These are phyloP conservation scores for Bruguiera parviflora DNA, from an alignment of 345 rosid species.

Conservation along the genomic window DNA sequence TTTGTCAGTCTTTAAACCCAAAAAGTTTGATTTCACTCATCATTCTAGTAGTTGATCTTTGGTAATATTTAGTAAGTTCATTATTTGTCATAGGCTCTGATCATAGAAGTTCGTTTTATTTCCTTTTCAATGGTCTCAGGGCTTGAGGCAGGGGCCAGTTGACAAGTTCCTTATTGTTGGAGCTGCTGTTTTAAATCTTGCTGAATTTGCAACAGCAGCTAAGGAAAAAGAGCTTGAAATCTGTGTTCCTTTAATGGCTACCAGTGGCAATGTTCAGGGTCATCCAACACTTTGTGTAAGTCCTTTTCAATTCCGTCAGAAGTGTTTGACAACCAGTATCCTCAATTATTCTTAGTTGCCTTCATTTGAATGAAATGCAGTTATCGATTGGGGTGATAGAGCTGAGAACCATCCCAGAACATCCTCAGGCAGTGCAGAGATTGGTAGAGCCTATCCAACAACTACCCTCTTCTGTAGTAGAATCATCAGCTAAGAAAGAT, in stretches of 20 bases:
- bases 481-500: constrained; percentile 28
- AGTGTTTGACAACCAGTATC: not conserved
- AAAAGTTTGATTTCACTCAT: too few species aligned
- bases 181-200: constrained; percentile 51
- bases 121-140: constrained; percentile 22
- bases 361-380: constrained; percentile 28
- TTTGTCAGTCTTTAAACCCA: too few species aligned
- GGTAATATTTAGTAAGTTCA: not conserved
- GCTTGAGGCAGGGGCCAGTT: constrained; percentile 48
- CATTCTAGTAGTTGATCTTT: too few species aligned
- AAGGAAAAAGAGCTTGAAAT: constrained; percentile 51
- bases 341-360: constrained; percentile 17
- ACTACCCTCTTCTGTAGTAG: constrained; percentile 28
- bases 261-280: constrained; percentile 37
- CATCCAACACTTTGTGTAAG: constrained; percentile 41
- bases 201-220: constrained; percentile 56
- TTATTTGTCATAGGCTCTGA: not conserved
- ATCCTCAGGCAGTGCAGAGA: constrained; percentile 28
- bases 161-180: constrained; percentile 52
- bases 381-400: constrained; percentile 39
- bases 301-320: not conserved
- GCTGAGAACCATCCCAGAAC: constrained; percentile 24
- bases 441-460: constrained; percentile 30
- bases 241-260: constrained; percentile 44
- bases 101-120: too few species aligned